A percentile compares a stretch with the other conserved stretches of the same genome.
Conservation (phyloP, 2,329 filamentous ascomycete species). For the Fusarium equiseti region DNA sequence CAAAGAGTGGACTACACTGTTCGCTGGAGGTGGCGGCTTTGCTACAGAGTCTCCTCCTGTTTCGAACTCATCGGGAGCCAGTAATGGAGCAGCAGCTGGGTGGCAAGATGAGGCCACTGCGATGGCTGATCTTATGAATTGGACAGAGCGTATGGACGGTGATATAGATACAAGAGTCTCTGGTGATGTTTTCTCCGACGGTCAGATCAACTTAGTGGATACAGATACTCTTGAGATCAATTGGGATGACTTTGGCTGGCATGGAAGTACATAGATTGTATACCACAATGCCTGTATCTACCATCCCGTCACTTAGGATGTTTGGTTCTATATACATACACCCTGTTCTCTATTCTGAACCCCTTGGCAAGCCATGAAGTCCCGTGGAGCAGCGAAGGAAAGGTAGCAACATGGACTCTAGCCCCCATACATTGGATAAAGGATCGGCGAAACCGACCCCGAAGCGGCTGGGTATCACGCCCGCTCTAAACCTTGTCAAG, state of each 20-base stretch:
- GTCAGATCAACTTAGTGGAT: neutral
- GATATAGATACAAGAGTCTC: neutral
- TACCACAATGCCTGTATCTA: neutral
- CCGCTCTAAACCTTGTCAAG: neutral
- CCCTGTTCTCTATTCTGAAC: too few species aligned
- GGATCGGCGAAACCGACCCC: neutral
- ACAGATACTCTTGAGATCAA: neutral
- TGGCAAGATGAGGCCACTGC: neutral
- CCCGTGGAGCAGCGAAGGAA: neutral
- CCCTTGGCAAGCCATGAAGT: neutral
- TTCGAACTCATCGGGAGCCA: neutral
- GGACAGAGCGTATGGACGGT: neutral
- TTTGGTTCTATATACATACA: neutral
- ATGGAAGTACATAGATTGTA: neutral
- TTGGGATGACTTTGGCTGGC: neutral
- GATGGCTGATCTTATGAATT: neutral
- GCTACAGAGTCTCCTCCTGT: neutral
- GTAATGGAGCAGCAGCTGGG: neutral
- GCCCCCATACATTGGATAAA: neutral
- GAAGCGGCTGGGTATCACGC: neutral
- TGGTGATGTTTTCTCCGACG: neutral
- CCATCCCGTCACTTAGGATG: too few species aligned
- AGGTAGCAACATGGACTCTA: neutral
- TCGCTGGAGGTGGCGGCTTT: neutral
- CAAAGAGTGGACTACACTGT: neutral